These are phyloP conservation scores for Penicillium manginii DNA, from an alignment of 495 filamentous ascomycete genomes.

Conservation along the genomic window DNA sequence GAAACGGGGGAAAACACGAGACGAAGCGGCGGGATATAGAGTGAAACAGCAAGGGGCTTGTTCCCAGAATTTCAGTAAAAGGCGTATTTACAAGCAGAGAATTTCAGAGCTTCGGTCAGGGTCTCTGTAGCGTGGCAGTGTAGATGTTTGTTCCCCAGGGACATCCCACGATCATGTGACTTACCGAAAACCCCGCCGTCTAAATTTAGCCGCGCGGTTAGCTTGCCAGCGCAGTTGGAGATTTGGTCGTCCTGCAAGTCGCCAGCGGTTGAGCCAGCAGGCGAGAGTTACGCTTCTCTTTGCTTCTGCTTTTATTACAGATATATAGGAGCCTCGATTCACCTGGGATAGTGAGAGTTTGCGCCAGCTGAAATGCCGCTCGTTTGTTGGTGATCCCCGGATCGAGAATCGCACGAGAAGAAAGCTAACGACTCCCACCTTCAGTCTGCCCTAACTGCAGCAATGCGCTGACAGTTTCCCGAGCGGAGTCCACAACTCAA, in stretches of 20 bases:
- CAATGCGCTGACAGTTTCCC: constrained; percentile 79
- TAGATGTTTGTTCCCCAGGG: constrained; percentile 22
- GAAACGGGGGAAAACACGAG: constrained; percentile 21
- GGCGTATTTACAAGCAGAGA: constrained; percentile 25
- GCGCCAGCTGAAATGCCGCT: constrained; percentile 40
- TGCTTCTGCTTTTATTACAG: neutral
- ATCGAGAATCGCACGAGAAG: neutral
- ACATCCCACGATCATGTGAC: constrained; percentile 31
- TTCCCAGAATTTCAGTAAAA: neutral
- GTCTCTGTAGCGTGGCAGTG: constrained; percentile 8
- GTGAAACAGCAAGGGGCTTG: neutral
- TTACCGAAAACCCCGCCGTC: constrained; percentile 22
- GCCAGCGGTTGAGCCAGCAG: constrained; percentile 1
- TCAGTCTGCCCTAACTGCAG: constrained; percentile 90
- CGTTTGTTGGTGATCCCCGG: constrained; percentile 40
- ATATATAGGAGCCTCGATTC: neutral
- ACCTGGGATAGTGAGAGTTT: neutral
- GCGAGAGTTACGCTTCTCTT: neutral
- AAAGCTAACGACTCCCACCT: constrained; percentile 22
- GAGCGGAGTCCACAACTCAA: constrained; percentile 52
- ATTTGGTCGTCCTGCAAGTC: constrained; percentile 6
- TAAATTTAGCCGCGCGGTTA: constrained; percentile 34
- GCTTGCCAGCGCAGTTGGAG: constrained; percentile 16
- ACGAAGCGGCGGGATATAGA: constrained; percentile 3
- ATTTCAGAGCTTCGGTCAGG: constrained; percentile 9